Evolutionary conservation across 768 basidiomycete genomes (phyloP).

Genomic region (Mycena chlorophos): DNA sequence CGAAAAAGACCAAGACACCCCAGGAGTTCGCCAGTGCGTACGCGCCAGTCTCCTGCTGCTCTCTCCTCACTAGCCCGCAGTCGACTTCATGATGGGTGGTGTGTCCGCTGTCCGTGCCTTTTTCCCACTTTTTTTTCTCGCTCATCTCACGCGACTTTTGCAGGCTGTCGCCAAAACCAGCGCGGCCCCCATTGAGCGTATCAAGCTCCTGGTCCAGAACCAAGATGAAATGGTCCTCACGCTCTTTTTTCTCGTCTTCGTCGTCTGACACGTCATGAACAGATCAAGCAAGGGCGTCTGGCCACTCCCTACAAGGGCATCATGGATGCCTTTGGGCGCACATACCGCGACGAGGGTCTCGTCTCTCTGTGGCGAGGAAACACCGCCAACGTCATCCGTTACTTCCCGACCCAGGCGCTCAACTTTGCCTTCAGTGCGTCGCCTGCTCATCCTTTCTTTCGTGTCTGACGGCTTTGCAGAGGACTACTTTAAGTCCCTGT

Average conservation of each 20-base stretch:
- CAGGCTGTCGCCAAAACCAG: constrained; percentile 98
- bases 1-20: constrained; percentile 85
- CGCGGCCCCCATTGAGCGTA: constrained; percentile 99
- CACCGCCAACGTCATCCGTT: constrained; percentile 99
- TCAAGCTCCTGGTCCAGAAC: constrained; percentile 97
- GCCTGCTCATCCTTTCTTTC: constrained; percentile 1
- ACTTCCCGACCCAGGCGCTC: constrained; percentile 99
- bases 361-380: constrained; percentile 98
- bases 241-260: constrained; percentile 4
- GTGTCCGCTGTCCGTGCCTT: constrained; percentile 73
- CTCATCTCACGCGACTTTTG: constrained; percentile 26
- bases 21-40: constrained; percentile 85
- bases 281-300: constrained; percentile 99
- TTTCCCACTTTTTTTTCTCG: constrained; percentile 1
- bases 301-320: constrained; percentile 96
- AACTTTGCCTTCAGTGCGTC: constrained; percentile 99
- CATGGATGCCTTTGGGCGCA: constrained; percentile 86
- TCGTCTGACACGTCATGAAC: constrained; percentile 37
- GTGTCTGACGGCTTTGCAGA: constrained; percentile 45
- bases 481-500: constrained; percentile 98
- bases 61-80: constrained; percentile 41
- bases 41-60: constrained; percentile 16
- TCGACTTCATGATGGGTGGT: constrained; percentile 96
- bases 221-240: constrained; percentile 98
- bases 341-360: constrained; percentile 93